A percentile compares a stretch with the other conserved stretches of the same genome.
These are phyloP conservation scores for Selaginella tamariscina DNA, from an alignment of 75 land plant genomes.

Conservation along the genomic window DNA sequence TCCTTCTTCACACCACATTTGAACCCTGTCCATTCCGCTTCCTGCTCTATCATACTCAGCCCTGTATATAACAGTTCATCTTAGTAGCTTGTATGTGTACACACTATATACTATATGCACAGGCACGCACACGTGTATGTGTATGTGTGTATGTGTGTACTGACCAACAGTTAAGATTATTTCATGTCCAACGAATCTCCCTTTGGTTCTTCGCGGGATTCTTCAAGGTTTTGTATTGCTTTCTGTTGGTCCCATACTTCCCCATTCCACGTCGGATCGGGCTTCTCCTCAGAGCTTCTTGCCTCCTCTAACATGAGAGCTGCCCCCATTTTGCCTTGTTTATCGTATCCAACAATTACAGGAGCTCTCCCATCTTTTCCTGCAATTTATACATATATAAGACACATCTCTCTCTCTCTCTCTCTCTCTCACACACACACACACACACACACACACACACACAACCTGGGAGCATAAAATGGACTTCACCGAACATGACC, in stretches of 20 bases:
- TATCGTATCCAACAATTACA: background rate
- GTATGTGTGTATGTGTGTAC: background rate
- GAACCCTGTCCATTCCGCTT: constrained; percentile 36
- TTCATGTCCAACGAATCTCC: background rate
- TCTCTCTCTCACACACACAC: background rate
- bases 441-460: background rate
- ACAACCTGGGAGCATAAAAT: constrained; percentile 6
- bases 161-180: constrained; percentile 15
- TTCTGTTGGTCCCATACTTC: background rate
- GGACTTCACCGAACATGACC: background rate
- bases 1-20: constrained; percentile 26
- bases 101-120: no score
- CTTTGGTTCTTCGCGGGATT: constrained; percentile 1
- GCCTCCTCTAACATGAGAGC: background rate
- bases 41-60: constrained; percentile 13
- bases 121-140: no score
- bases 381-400: background rate
- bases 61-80: no score
- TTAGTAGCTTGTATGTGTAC: no score
- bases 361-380: background rate
- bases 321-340: background rate
- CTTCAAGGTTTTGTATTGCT: background rate
- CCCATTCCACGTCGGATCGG: background rate
- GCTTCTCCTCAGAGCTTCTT: background rate
- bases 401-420: background rate